Base-by-base conservation (phyloP, 2,329 filamentous ascomycete genomes). In the Sporothrix protearum region DNA sequence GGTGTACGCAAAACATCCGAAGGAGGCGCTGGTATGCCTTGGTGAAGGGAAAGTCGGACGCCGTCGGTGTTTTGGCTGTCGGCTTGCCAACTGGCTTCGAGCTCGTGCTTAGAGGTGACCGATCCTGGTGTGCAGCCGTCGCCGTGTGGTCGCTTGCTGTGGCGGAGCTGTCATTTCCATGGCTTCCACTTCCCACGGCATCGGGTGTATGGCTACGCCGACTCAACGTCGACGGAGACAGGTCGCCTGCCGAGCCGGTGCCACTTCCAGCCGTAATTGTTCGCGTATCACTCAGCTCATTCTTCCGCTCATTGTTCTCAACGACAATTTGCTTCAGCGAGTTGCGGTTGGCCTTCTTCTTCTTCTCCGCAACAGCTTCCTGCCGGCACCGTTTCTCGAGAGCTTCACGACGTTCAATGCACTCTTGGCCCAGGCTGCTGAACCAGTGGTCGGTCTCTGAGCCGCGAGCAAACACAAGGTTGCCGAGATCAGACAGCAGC, bases 401-500 rank as follows among this genome's bases (percentile, higher is more conserved):
- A 3, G 85, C 83, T 67, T 89, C 86, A 63, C 86, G 87, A 33
- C 88, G 84, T 51, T 90, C 87, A 69, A 90, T 88, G 77, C 88
- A 90, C 74, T 90, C 83, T 75, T 90, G 87, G 2, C 89, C 88
- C 7, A 94, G 80, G 16, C 87, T 87, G 69, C 87, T 85, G 75
- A 97, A 96, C 91, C 95, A 97, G 2, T 85, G 85, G 79, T 98
- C 96, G 0, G 95, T 98, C 82, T 99, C 96, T 55, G 94, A 97
- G 2, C 96, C 96, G 68, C 88, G 88, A n/a, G 90, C 89, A 80
- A 96, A 96, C 1, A 97, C 91, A 39, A 93, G 87, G 53, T 91
- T 94, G 6, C 94, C 94, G 3, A 98, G 85, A 78, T 99, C 96
- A 67, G 95, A 98, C 33, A 98, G 82, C 1, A 98, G 82, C 22